A percentile compares a stretch with the other conserved stretches of the same genome.
Conservation (phyloP, 2,329 filamentous ascomycete genomes). For the Claviceps arundinis region DNA sequence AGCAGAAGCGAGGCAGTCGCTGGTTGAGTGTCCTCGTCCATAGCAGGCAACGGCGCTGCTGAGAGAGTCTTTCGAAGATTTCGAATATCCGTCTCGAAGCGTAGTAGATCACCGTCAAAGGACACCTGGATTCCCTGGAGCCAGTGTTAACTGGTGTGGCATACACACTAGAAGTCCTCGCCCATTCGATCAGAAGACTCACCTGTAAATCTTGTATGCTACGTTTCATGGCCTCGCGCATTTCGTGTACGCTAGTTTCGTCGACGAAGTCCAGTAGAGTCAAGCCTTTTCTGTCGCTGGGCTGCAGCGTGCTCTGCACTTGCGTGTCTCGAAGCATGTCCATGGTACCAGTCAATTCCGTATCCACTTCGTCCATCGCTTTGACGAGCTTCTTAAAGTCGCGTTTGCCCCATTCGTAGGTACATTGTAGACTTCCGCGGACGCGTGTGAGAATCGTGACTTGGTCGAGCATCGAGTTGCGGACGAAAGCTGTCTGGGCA, state of each 20-base stretch:
- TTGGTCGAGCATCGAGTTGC: conserved; percentile 46
- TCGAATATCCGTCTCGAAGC: conserved; percentile 63
- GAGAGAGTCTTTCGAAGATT: conserved; percentile 46
- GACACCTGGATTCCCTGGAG: conserved; percentile 47
- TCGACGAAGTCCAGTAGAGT: conserved; percentile 67
- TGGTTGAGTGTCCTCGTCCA: conserved; percentile 22
- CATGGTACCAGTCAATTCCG: conserved; percentile 53
- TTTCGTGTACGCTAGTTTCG: conserved; percentile 51
- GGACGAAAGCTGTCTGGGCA: conserved; percentile 56
- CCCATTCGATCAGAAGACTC: conserved; percentile 5
- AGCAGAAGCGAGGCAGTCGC: conserved; percentile 40
- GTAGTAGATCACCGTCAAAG: conserved; percentile 63
- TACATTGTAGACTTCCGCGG: conserved; percentile 36
- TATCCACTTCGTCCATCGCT: conserved; percentile 53
- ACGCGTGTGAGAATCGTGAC: conserved; percentile 37
- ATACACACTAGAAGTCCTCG: no score
- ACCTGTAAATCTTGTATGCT: conserved; percentile 61
- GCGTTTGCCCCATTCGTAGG: conserved; percentile 43
- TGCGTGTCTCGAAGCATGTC: conserved; percentile 47
- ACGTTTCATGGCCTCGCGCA: conserved; percentile 53
- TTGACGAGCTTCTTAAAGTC: conserved; percentile 50
- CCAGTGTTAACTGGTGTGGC: neutral
- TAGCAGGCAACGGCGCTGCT: conserved; percentile 22
- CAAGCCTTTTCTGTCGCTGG: conserved; percentile 42
- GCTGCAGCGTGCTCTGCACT: conserved; percentile 52